Evolutionary conservation across 306 rosid species (phyloP).

Genomic region (Sesbania bispinosa): DNA sequence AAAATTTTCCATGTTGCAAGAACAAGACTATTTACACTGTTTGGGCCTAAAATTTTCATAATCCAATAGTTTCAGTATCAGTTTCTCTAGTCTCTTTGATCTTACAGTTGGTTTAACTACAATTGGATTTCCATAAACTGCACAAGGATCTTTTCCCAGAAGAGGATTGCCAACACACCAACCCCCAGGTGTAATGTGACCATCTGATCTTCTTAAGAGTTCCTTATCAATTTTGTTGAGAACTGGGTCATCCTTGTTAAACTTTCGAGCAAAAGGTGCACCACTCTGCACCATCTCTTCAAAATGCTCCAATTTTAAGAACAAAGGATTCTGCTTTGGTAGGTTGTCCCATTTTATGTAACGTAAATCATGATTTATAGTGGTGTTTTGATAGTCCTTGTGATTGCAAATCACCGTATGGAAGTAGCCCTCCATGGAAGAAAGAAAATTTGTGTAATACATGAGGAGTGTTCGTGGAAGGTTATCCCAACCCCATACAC

Average conservation of each 20-base stretch:
- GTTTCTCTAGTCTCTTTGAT: constrained; percentile 70
- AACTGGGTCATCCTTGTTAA: constrained; percentile 58
- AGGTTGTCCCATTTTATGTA: constrained; percentile 71
- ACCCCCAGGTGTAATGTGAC: constrained; percentile 64
- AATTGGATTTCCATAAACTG: constrained; percentile 48
- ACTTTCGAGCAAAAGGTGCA: constrained; percentile 67
- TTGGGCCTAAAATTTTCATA: constrained; percentile 72
- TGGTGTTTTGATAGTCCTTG: constrained; percentile 90
- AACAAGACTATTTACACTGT: constrained; percentile 61
- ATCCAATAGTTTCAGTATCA: constrained; percentile 68
- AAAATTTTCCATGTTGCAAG: not conserved
- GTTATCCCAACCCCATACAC: constrained; percentile 90
- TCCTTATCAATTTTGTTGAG: constrained; percentile 65
- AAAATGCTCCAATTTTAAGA: constrained; percentile 55
- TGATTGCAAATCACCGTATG: constrained; percentile 86
- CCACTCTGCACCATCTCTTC: constrained; percentile 67
- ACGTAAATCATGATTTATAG: constrained; percentile 74
- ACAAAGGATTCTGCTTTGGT: constrained; percentile 62
- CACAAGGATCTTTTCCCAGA: constrained; percentile 47
- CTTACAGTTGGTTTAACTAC: constrained; percentile 58
- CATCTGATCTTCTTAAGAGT: constrained; percentile 50
- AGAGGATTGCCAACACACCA: constrained; percentile 57
- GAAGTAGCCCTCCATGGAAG: constrained; percentile 87
- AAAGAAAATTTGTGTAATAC: constrained; percentile 76
- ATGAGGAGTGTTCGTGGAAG: constrained; percentile 88